Conservation (phyloP, 306 rosid genomes). For the Casuarina equisetifolia region DNA sequence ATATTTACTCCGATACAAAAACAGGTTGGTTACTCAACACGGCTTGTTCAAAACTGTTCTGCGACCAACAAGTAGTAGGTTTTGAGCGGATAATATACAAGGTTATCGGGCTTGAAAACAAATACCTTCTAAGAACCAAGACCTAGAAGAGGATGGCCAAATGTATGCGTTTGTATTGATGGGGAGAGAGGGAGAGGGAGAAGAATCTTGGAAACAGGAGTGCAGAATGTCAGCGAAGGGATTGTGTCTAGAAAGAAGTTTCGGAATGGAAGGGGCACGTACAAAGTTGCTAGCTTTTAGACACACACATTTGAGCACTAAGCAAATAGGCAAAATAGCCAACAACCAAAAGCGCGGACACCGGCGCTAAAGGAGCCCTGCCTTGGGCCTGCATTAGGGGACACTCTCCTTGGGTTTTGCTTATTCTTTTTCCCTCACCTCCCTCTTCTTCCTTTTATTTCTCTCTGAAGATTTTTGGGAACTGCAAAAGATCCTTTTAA, state of each 20-base stretch:
- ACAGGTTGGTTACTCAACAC: no score
- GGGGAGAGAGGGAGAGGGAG: slow-evolving; percentile 17
- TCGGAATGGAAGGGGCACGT: slow-evolving; percentile 31
- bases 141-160: slow-evolving; percentile 33
- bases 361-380: slow-evolving; percentile 94
- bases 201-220: slow-evolving; percentile 54
- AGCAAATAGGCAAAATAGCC: slow-evolving; percentile 27
- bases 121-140: no score
- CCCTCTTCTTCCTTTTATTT: slow-evolving; percentile 4
- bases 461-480: slow-evolving; percentile 52
- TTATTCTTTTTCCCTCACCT: slow-evolving; percentile 28
- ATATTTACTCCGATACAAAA: slow-evolving; percentile 39
- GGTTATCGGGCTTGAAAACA: no score
- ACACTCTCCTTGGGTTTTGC: slow-evolving; percentile 84
- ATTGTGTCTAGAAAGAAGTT: slow-evolving; percentile 55
- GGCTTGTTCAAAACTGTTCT: no score
- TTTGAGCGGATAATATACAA: neutral
- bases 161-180: slow-evolving; percentile 17
- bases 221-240: slow-evolving; percentile 77
- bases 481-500: slow-evolving; percentile 44
- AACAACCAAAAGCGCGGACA: slow-evolving; percentile 75
- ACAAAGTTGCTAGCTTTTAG: slow-evolving; percentile 39
- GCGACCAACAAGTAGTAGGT: no score
- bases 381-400: slow-evolving; percentile 74
- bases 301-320: slow-evolving; percentile 26